Conservation (phyloP, 306 rosid genomes). For the Notholithocarpus densiflorus region DNA sequence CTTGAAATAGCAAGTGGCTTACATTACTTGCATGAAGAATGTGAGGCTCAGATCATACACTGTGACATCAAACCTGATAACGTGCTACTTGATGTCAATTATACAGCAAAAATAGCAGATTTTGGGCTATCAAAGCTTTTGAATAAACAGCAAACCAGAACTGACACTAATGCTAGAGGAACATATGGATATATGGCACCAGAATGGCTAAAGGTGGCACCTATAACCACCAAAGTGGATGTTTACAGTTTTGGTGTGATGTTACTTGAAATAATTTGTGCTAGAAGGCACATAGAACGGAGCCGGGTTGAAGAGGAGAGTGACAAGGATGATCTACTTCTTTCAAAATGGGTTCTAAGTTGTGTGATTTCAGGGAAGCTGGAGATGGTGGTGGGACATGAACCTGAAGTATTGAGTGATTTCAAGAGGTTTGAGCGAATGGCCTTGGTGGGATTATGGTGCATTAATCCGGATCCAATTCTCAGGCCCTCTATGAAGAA, state of each 20-base stretch:
- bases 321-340: constrained; percentile 19
- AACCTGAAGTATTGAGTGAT: constrained; percentile 25
- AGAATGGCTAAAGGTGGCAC: constrained; percentile 30
- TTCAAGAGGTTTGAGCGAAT: constrained; percentile 39
- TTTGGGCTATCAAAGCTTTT: constrained; percentile 38
- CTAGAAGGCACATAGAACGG: constrained; percentile 15
- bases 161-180: constrained; percentile 29
- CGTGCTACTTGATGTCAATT: constrained; percentile 34
- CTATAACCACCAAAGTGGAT: constrained; percentile 34
- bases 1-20: constrained; percentile 32
- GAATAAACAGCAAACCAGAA: constrained; percentile 31
- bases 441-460: constrained; percentile 36
- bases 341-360: constrained; percentile 25
- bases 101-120: constrained; percentile 31
- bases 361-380: constrained; percentile 11
- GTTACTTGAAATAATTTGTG: constrained; percentile 27
- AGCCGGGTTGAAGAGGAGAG: constrained; percentile 12
- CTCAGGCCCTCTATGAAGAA: constrained; percentile 39
- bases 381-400: constrained; percentile 22
- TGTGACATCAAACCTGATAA: constrained; percentile 40
- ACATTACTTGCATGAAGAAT: constrained; percentile 31
- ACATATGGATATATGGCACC: constrained; percentile 38
- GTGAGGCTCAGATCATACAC: constrained; percentile 35
- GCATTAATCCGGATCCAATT: constrained; percentile 26
- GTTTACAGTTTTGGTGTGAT: constrained; percentile 32